These are phyloP conservation scores for Daldinia childiae DNA, from an alignment of 495 filamentous ascomycete species.

Conservation along the genomic window DNA sequence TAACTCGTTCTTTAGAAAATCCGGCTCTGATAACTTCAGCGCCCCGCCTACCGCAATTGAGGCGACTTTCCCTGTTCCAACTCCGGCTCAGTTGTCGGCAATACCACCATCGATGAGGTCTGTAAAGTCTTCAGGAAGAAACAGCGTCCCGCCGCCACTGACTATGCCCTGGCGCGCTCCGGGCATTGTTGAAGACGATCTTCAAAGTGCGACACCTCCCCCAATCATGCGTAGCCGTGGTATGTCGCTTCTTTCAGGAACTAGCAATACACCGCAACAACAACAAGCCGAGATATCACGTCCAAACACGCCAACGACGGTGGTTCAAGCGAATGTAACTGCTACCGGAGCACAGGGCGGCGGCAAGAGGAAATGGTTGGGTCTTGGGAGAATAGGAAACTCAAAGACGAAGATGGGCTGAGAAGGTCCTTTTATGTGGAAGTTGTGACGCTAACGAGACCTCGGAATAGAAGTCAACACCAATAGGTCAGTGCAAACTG, in stretches of 20 bases:
- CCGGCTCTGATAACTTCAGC: conserved; percentile 41
- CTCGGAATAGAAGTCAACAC: neutral
- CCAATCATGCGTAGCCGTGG: conserved; percentile 56
- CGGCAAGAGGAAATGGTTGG: conserved; percentile 53
- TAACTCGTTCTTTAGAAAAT: conserved; percentile 52
- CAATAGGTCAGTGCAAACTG: conserved; percentile 6
- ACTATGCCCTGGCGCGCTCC: conserved; percentile 41
- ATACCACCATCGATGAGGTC: conserved; percentile 9
- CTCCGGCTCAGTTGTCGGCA: conserved; percentile 25
- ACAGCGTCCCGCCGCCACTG: conserved; percentile 41
- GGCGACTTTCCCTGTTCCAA: conserved; percentile 45
- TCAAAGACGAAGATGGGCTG: conserved; percentile 46
- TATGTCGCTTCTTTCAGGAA: conserved; percentile 27
- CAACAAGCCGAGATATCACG: conserved; percentile 4
- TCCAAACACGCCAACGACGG: conserved; percentile 28
- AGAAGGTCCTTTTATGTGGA: conserved; percentile 6
- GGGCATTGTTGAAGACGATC: conserved; percentile 40
- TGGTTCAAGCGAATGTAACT: conserved; percentile 12
- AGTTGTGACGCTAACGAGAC: neutral
- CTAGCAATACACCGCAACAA: conserved; percentile 31
- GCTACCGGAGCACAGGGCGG: conserved; percentile 21
- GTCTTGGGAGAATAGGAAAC: conserved; percentile 49
- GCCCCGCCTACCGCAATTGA: conserved; percentile 50
- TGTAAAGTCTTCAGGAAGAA: conserved; percentile 32
- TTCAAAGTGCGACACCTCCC: conserved; percentile 55